Base-by-base conservation (phyloP, 768 basidiomycete genomes). In the Filobasidium wieringae region DNA sequence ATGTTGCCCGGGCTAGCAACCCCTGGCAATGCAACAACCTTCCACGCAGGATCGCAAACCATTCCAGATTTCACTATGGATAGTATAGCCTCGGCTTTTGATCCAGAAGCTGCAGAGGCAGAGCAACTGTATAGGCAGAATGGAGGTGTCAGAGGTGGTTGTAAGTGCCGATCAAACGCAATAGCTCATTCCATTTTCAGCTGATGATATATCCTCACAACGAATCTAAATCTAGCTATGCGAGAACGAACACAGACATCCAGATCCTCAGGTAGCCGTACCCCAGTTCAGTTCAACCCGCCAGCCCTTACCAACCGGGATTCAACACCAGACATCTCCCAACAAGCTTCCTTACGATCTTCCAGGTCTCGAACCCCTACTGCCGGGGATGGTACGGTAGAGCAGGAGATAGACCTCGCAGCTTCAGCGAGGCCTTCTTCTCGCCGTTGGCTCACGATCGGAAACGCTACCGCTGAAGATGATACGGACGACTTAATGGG, bases 21-120 rank as follows among this genome's bases (percentile, higher is more conserved):
- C 17, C 43, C 43, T 7, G 43, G 43, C 7, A 47, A 47, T 47
- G 43, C 24, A 4, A 47, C 43, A 11, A 24, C 43, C 29, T 47
- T 24, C 29, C 22, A 19, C 22, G 22, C 50, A 26, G 50, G 50
- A 24, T 30, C 29, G 7, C 41, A 51, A 31, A 61, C 60, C 6
- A 43, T 61, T 17, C 60, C 54, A 9, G 60, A 61, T 40, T 31
- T 61, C 37, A 52, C 55, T 27, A 27, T 61, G 7, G 60, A 55
- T 0, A 57, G 55, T 7, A 31, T 57, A 32, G 60, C 55, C 12
- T 29, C 55, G 7, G 31, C 19, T 0, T 61, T 61, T 24, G 60
- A 61, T 27, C 55, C 49, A 24, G 60, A 61, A n/a, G 55, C 15
- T 17, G 55, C 56, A 17, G 60, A 56, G 27, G 55, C 51, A 12